Evolutionary conservation across 345 rosid species (phyloP), one percentile per base, ranked within the genome.

Genomic region (Adansonia digitata): DNA sequence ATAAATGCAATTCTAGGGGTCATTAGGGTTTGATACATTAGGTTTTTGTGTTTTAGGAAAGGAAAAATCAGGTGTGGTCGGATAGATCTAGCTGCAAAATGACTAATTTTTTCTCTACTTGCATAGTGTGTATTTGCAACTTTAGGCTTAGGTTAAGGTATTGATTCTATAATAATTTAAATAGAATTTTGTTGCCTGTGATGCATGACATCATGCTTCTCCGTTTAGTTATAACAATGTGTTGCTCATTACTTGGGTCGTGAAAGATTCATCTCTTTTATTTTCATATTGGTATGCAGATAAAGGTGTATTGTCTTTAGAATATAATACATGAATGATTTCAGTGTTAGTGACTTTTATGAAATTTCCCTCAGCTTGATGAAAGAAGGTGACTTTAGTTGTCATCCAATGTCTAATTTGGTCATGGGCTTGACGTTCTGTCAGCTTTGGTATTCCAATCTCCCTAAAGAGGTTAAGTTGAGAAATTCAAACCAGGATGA

Each of bases 371-470:
- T 75, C 85, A 92, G 97, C 76, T 63, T 92, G 79, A 79, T 84
- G 80, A 90, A 89, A 80, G 87, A 81, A 69, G 68, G 72, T 42
- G 84, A 83, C 60, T 77, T 81, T 48, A 92, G 81, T 78, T 82
- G 76, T 49, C 84, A 86, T 31, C 88, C 93, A 17, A 49, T 81
- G 80, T 76, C 89, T 51, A 71, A 84, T 81, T 65, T 89, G 77
- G 80, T 86, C 40, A 26, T 87, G 67, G 97, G 94, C 60, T 80
- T 90, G 87, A 85, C 88, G 49, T 88, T 84, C 68, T 89, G 59
- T 71, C 85, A 87, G 85, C 71, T 86, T 62, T 92, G 96, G 94
- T 82, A 83, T 81, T 71, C 79, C 57, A 81, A 81, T 67, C 81
- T 88, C 59, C 75, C 79, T 24, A 78, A 62, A 66, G 85, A 81